Conservation (phyloP, 805 yeast species). For the Teunomyces panamensis region DNA sequence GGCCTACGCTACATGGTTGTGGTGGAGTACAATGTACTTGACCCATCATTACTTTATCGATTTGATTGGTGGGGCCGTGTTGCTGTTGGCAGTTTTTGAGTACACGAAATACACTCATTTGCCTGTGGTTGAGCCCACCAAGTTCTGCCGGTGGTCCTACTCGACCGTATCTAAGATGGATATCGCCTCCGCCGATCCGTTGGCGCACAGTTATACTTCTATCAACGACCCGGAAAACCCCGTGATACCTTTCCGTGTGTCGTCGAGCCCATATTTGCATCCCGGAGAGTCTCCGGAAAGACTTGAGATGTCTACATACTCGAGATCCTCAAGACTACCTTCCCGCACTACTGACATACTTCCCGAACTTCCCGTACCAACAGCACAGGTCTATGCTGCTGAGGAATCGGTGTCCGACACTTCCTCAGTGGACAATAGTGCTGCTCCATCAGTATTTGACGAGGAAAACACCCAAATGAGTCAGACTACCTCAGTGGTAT, state of each 20-base stretch:
- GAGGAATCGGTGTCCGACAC: slow-evolving; percentile 11
- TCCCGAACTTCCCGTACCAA: slow-evolving; percentile 5
- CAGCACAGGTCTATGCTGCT: not conserved
- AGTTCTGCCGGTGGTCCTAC: slow-evolving; percentile 73
- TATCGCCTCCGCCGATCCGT: slow-evolving; percentile 30
- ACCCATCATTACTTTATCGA: slow-evolving; percentile 96
- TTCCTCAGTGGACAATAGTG: slow-evolving; percentile 34
- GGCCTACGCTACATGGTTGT: slow-evolving; percentile 83
- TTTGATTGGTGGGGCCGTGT: slow-evolving; percentile 88
- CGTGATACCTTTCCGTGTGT: not conserved
- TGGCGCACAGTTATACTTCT: slow-evolving; percentile 9
- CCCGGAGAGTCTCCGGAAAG: slow-evolving; percentile 8
- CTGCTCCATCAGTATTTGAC: slow-evolving; percentile 40
- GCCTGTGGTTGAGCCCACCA: slow-evolving; percentile 54
- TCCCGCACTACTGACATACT: slow-evolving; percentile 8
- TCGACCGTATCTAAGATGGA: slow-evolving; percentile 28
- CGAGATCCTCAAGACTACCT: slow-evolving; percentile 2
- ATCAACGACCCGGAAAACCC: slow-evolving; percentile 6
- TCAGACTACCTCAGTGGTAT: slow-evolving; percentile 32
- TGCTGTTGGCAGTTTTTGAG: slow-evolving; percentile 68
- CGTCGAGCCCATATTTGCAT: slow-evolving; percentile 10
- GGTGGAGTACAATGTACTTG: slow-evolving; percentile 98
- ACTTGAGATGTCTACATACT: slow-evolving; percentile 2
- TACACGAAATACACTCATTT: slow-evolving; percentile 64
- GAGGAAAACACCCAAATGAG: slow-evolving; percentile 25